phyloP scores from a whole-genome alignment of 2,329 filamentous ascomycete species.

The Raffaelea ambrosiae region DNA sequence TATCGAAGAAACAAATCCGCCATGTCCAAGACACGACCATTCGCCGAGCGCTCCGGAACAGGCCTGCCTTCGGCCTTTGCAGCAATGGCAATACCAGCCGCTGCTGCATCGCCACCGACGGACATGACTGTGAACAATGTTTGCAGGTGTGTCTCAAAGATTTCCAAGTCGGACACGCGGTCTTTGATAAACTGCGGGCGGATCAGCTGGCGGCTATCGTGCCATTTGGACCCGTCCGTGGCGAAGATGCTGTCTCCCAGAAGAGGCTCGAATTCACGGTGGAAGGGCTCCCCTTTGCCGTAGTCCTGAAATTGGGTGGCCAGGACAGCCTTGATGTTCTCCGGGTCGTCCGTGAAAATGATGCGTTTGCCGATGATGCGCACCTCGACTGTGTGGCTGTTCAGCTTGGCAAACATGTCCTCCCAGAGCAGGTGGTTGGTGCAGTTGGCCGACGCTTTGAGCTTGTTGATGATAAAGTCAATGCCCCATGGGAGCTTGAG shows the following conservation, averaged over 20 bases:
- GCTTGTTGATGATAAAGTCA: constrained; percentile 52
- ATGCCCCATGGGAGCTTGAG: constrained; percentile 39
- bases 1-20: constrained; percentile 75
- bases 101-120: constrained; percentile 46
- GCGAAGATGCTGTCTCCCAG: constrained; percentile 71
- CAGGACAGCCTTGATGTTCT: constrained; percentile 85
- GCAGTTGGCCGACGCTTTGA: constrained; percentile 43
- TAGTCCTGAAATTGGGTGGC: constrained; percentile 79
- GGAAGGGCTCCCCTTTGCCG: constrained; percentile 71
- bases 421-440: constrained; percentile 56
- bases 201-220: constrained; percentile 68
- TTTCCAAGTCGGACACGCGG: constrained; percentile 70
- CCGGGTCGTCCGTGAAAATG: constrained; percentile 71
- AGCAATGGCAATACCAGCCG: constrained; percentile 47
- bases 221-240: constrained; percentile 73
- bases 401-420: constrained; percentile 33
- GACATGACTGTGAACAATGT: constrained; percentile 62
- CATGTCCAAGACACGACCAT: constrained; percentile 59
- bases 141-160: constrained; percentile 72
- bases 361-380: constrained; percentile 47
- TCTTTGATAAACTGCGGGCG: constrained; percentile 82
- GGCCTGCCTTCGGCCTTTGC: constrained; percentile 54
- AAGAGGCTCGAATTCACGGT: constrained; percentile 66
- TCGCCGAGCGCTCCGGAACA: constrained; percentile 39
- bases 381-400: constrained; percentile 52